Evolutionary conservation across 768 basidiomycete genomes (phyloP).

Genomic region (Tricholoma flavovirens): DNA sequence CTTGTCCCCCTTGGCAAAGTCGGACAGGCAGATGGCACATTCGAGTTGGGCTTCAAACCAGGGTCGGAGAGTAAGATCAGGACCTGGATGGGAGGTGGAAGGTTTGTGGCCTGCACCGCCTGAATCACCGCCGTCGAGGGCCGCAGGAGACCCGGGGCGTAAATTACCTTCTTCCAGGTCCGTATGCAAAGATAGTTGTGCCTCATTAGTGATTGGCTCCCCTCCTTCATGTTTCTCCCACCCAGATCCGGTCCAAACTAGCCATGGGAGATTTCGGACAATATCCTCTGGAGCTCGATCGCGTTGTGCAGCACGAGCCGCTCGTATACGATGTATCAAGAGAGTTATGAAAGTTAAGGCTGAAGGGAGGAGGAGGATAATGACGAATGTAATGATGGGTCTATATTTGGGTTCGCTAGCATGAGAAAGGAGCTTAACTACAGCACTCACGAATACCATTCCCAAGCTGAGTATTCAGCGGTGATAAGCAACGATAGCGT

Average conservation of each 20-base stretch:
- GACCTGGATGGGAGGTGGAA: constrained; percentile 34
- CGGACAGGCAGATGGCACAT: constrained; percentile 89
- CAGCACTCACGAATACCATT: constrained; percentile 81
- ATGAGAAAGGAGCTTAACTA: constrained; percentile 6
- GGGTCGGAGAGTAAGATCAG: constrained; percentile 36
- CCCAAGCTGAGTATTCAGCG: constrained; percentile 79
- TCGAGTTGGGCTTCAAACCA: constrained; percentile 83
- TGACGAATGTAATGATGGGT: constrained; percentile 79
- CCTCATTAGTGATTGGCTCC: constrained; percentile 24
- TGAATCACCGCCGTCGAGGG: constrained; percentile 16
- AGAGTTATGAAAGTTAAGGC: constrained; percentile 85
- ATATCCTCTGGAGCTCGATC: constrained; percentile 81
- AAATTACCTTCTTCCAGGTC: constrained; percentile 35
- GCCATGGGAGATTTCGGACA: constrained; percentile 74
- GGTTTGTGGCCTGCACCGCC: constrained; percentile 23
- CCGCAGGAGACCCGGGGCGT: constrained; percentile 15
- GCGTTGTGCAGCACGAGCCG: constrained; percentile 72
- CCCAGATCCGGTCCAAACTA: constrained; percentile 74
- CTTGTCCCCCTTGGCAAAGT: constrained; percentile 82
- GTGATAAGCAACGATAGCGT: constrained; percentile 75
- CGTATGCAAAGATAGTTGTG: constrained; percentile 25
- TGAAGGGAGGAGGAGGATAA: constrained; percentile 87
- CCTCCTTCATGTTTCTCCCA: constrained; percentile 70
- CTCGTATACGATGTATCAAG: constrained; percentile 82
- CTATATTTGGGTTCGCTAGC: constrained; percentile 30